Evolutionary conservation across 352 stramenopile genomes (phyloP), one percentile per base, ranked within the genome.

Genomic region (Pilasporangium apinafurcum): DNA sequence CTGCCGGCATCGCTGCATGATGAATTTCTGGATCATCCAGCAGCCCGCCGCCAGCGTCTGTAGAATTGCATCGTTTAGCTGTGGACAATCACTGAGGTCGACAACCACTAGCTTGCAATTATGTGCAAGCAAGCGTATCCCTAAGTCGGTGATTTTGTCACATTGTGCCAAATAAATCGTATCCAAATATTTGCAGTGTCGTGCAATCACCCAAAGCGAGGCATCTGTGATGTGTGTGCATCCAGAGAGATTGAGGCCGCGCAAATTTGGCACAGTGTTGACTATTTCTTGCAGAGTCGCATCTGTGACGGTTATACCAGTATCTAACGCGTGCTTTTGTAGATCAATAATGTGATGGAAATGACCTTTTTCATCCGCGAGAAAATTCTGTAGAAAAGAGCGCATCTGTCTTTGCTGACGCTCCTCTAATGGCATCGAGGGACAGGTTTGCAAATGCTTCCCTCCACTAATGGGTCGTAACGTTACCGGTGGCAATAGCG

Each of bases 361-460:
- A n/a, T 44, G 59, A 25, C 83, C 83, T 32, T 51, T 59, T 43
- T 91, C 83, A 20, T 89, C 66, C 13, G 78, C 65, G 16, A 96
- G 58, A 45, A 96, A 97, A 46, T 96, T 96, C n/a, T 78, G 69
- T 46, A 97, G 47, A 56, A 96, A 96, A 24, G 83, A 95, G 16
- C 82, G 72, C 68, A 97, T 87, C 47, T 87, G 79, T 9, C 79
- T 72, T 37, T 82, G 66, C 45, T 83, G 70, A 13, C 67, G 69
- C 34, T 88, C 72, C 37, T 83, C 69, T 9, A 78, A 26, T 3
- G 75, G 73, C 42, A 82, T 38, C 14, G 30, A 1, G 1, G 8
- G n/a, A 0, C 28, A 18, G 4, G n/a, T n/a, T 17, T 17, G 22
- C 1, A 26, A 14, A 8, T 10, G 7, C 37, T 8, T n/a, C 24